Base-by-base conservation (phyloP, 2,329 filamentous ascomycete species). In the Pyrenochaeta sp. region DNA sequence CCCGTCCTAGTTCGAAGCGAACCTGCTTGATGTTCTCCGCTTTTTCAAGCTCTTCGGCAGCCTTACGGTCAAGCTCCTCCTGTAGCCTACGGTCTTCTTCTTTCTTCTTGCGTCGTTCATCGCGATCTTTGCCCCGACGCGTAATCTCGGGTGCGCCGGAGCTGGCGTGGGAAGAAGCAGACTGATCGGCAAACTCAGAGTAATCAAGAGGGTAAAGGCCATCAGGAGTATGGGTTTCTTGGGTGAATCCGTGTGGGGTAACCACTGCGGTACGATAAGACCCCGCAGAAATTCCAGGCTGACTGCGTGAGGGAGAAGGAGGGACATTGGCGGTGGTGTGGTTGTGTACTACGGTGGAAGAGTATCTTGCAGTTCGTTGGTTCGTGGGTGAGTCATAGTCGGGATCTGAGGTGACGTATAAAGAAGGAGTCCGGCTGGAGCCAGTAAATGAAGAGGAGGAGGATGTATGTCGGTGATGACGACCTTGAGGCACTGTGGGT, bases 311-410 rank as follows among this genome's bases (percentile, higher is more conserved):
- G 12, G 65, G 61, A 5, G 65, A 66, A 6, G 66, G 45, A 9
- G 62, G 61, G 18, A 49, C 43, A n/a, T 15, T 33, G 14, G 39
- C 39, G 31, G 61, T 41, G 14, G 55, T 51, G 4, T 67, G 51
- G 39, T 74, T 64, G 52, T 75, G 72, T 4, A 75, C 61, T 15
- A 72, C 56, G 1, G 69, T 63, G 0, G 63, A 60, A 44, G 62
- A 61, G 23, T 66, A 57, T 23, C 63, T 63, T 27, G 68, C 48
- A 21, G 45, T 39, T n/a, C 64, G 59, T 10, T 61, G 61, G 39
- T n/a, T 54, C 15, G 54, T 54, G 6, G 67, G 66, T 7, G 68
- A 68, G 7, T 73, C 71, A 42, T 67, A 65, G 17, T 72, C 63
- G n/a, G 54, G 43, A n/a, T 65, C 71, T 6, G 71, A 73, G 9